Percentiles rank a stretch among this genome's conserved stretches.
Evolutionary conservation across 169 alveolate genomes (phyloP).

Genomic region (Plasmodium reichenowi): DNA sequence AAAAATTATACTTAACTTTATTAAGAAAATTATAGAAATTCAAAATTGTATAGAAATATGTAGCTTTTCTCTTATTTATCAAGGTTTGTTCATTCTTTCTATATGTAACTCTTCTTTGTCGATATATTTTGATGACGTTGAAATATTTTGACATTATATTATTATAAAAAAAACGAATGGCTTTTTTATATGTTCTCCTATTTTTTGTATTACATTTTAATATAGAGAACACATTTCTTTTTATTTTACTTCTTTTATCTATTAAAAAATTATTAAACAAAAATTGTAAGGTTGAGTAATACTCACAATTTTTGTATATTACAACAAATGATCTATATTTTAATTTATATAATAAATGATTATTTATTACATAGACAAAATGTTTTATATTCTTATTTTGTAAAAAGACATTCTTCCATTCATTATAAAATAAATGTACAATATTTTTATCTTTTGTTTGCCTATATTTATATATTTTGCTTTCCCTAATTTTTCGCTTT

Average conservation of each 20-base stretch:
- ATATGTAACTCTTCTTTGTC: not conserved
- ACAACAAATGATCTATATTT: slow-evolving; percentile 8
- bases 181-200: slow-evolving; percentile 21
- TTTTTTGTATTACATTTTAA: slow-evolving; percentile 32
- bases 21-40: slow-evolving; percentile 37
- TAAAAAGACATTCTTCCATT: slow-evolving; percentile 24
- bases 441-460: slow-evolving; percentile 22
- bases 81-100: not conserved
- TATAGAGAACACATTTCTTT: slow-evolving; percentile 20
- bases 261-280: slow-evolving; percentile 34
- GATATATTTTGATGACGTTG: not conserved
- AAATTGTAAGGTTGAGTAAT: slow-evolving; percentile 7
- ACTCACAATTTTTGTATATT: slow-evolving; percentile 12
- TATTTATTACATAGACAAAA: slow-evolving; percentile 25
- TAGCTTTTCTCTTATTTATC: slow-evolving; percentile 5
- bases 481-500: slow-evolving; percentile 5
- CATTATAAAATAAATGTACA: not conserved
- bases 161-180: slow-evolving; percentile 6
- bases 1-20: slow-evolving; percentile 19
- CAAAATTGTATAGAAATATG: slow-evolving; percentile 19
- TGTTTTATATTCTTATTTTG: slow-evolving; percentile 15
- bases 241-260: slow-evolving; percentile 36
- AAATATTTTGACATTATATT: slow-evolving; percentile 13
- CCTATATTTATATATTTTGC: slow-evolving; percentile 31
- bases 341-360: not conserved